phyloP scores from a whole-genome alignment of 495 filamentous ascomycete genomes.

The Aspergillus sclerotiicarbonarius region DNA sequence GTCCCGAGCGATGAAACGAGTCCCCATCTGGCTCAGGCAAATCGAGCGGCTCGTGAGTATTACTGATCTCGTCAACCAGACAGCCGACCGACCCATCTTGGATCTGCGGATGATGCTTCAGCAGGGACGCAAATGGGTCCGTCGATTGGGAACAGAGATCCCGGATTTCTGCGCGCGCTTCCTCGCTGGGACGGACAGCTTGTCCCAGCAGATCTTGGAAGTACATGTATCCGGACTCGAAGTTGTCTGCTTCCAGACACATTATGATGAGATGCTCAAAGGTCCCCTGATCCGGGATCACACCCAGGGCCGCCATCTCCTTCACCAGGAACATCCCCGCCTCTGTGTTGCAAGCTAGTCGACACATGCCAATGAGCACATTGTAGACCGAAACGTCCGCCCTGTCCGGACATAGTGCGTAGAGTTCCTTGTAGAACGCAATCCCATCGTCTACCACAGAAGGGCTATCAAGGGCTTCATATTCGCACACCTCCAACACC shows the following conservation, averaged over 20 bases:
- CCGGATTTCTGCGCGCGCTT: conserved; percentile 28
- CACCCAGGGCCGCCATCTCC: conserved; percentile 67
- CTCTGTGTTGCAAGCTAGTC: conserved; percentile 44
- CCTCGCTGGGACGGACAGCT: conserved; percentile 20
- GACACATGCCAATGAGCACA: conserved; percentile 62
- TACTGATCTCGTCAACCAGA: conserved; percentile 10
- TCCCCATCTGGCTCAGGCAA: background rate
- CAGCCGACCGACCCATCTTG: conserved; percentile 14
- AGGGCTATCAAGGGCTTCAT: conserved; percentile 25
- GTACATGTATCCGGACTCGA: conserved; percentile 41
- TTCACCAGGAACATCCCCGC: conserved; percentile 65
- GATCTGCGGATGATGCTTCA: conserved; percentile 32
- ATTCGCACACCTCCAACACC: conserved; percentile 33
- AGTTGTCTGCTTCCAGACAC: conserved; percentile 50
- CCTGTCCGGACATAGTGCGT: conserved; percentile 55
- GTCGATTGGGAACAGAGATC: conserved; percentile 26
- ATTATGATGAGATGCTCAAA: conserved; percentile 70
- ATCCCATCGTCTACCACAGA: conserved; percentile 51
- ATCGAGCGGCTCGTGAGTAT: background rate
- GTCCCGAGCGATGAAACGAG: background rate
- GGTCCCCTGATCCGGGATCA: conserved; percentile 58
- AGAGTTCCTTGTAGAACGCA: conserved; percentile 67
- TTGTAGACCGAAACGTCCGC: conserved; percentile 67
- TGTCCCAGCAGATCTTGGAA: conserved; percentile 36
- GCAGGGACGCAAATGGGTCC: conserved; percentile 30